Evolutionary conservation across 768 basidiomycete species (phyloP).

Genomic region (Termitomyces sp.): DNA sequence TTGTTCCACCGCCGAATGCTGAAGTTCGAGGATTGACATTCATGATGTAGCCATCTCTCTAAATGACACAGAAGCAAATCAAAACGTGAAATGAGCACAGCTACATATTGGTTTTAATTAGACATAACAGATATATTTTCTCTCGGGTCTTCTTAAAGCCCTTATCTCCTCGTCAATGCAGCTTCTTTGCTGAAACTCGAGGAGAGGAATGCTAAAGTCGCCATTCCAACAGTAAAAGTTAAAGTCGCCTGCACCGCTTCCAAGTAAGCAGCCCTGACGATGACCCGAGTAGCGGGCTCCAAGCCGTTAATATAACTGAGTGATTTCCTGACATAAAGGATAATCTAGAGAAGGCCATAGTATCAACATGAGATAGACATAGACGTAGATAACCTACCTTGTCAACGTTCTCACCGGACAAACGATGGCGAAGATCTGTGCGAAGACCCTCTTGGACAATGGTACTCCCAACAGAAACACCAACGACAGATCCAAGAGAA

Average conservation of each 20-base stretch:
- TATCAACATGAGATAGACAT: background rate
- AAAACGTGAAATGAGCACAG: too few relatives aligned
- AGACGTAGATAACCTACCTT: constrained; percentile 33
- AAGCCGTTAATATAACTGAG: constrained; percentile 40
- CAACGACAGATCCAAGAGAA: constrained; percentile 54
- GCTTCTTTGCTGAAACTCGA: constrained; percentile 52
- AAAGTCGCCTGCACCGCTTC: constrained; percentile 44
- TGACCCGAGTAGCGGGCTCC: constrained; percentile 27
- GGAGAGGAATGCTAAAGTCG: constrained; percentile 33
- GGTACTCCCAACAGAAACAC: constrained; percentile 51
- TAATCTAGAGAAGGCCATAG: constrained; percentile 28
- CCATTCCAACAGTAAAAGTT: constrained; percentile 40
- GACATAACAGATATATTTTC: background rate
- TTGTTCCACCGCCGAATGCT: too few relatives aligned
- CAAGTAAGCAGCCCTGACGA: constrained; percentile 37
- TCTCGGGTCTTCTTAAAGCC: background rate
- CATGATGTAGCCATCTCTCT: too few relatives aligned
- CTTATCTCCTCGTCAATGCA: constrained; percentile 18
- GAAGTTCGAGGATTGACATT: too few relatives aligned
- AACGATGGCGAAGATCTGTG: constrained; percentile 30
- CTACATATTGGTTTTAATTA: too few relatives aligned
- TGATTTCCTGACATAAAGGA: constrained; percentile 44
- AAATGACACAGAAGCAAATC: too few relatives aligned
- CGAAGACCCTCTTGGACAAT: constrained; percentile 50
- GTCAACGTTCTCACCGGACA: constrained; percentile 42